Evolutionary conservation across 805 yeast genomes (phyloP), one percentile per base, ranked within the genome.

Genomic region (Teunomyces atbi): DNA sequence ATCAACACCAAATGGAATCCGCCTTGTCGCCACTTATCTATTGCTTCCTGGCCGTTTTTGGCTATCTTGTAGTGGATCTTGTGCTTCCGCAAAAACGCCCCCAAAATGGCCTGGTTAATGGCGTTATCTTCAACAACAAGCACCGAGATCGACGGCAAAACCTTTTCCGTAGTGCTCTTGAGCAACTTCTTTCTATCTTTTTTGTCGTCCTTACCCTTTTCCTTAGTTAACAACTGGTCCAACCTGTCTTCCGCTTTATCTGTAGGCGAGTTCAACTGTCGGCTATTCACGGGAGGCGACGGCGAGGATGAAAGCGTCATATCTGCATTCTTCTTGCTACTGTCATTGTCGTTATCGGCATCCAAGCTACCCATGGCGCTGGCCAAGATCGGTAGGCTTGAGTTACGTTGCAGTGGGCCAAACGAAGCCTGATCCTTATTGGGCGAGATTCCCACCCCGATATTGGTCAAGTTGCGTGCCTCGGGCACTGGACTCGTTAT

Each of bases 51-150:
- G 23, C 99, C 99, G 56, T 90, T 92, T 48, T 87, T 85, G 4
- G 98, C 98, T 38, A 90, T 83, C 50, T 84, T 84, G 53, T 84
- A 89, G 36, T 84, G 85, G 26, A 94, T 91, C 47, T 87, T 81
- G 58, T 92, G 92, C 52, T 89, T 86, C 54, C 89, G 78, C 64
- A 94, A 73, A 58, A 90, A 92, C 12, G 95, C 87, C 13, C 91
- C 94, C 62, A 94, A 74, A 74, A 94, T 91, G 41, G 88, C 86
- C 68, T 89, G 95, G 66, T 94, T 94, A 59, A 94, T 91, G 30
- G 90, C 84, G 65, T 94, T 94, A 73, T 94, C 99, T 65, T 94
- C 99, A 7, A 94, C 99, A 34, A 94, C 91, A 44, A 94, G 69
- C 1, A 94, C 96, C 35, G 89, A 89, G 35, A 94, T 84, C 50